phyloP scores from a whole-genome alignment of 768 basidiomycete species.

The Ephemerocybe angulata region DNA sequence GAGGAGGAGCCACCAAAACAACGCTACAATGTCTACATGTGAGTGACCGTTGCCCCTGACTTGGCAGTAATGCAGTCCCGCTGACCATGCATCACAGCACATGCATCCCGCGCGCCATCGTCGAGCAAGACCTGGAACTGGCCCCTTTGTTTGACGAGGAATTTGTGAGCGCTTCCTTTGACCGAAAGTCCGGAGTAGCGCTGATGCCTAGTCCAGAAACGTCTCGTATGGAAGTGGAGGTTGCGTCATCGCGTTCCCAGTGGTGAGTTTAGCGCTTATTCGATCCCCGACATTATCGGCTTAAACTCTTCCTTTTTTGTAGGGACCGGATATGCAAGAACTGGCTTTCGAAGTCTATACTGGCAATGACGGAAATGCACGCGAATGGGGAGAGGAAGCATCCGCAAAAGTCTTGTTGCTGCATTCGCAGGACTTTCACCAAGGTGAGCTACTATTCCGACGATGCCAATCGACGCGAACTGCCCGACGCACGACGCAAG shows the following conservation, averaged over 20 bases:
- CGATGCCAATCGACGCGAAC: no score
- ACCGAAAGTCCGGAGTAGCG: not conserved
- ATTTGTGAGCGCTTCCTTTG: slow-evolving; percentile 15
- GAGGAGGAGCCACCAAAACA: slow-evolving; percentile 20
- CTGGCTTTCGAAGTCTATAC: no score
- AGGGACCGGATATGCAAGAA: no score
- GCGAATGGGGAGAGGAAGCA: no score
- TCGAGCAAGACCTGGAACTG: slow-evolving; percentile 40
- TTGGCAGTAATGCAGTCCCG: not conserved
- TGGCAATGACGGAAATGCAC: no score
- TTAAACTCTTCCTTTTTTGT: no score
- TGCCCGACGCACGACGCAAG: no score
- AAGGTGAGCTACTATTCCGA: no score
- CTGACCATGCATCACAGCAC: slow-evolving; percentile 25
- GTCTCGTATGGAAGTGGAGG: slow-evolving; percentile 30
- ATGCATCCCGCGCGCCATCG: slow-evolving; percentile 35
- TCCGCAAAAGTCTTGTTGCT: no score
- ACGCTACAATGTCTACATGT: slow-evolving; percentile 44
- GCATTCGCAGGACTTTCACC: no score
- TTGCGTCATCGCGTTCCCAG: slow-evolving; percentile 3
- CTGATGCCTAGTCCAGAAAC: slow-evolving; percentile 14
- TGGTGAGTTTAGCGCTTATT: not conserved
- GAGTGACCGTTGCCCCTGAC: slow-evolving; percentile 4
- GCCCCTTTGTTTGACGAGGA: slow-evolving; percentile 24
- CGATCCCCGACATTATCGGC: not conserved